Conservation (phyloP, 129 eudicot genomes). For the Tagetes erecta region DNA sequence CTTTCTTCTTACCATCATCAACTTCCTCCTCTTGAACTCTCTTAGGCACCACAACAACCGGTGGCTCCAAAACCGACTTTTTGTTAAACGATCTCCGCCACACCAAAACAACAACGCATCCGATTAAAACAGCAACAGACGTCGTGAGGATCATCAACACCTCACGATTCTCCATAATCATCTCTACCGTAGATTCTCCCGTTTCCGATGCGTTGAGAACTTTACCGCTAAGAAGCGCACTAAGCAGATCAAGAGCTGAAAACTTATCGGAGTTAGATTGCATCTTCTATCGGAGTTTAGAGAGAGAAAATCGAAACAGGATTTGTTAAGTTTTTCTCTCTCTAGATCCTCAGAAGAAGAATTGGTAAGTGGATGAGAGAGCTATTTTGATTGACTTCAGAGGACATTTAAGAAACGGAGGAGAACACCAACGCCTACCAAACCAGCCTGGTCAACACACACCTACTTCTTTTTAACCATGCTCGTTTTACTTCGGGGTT, state of each 20-base stretch:
- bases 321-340: constrained; percentile 24
- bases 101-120: constrained; percentile 53
- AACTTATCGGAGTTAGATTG: constrained; percentile 59
- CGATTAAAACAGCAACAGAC: constrained; percentile 70
- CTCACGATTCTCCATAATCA: constrained; percentile 62
- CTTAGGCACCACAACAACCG: constrained; percentile 49
- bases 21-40: constrained; percentile 49
- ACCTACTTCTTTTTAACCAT: constrained; percentile 34
- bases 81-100: constrained; percentile 63
- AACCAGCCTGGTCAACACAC: constrained; percentile 48
- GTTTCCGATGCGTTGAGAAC: constrained; percentile 44
- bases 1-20: constrained; percentile 86
- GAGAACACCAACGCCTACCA: constrained; percentile 30
- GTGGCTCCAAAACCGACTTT: constrained; percentile 40
- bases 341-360: constrained; percentile 22
- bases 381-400: constrained; percentile 26
- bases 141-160: constrained; percentile 69
- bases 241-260: constrained; percentile 70
- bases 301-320: constrained; percentile 30
- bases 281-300: constrained; percentile 40
- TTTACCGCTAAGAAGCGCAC: constrained; percentile 57
- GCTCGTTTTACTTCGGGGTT: too few species aligned
- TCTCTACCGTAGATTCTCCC: constrained; percentile 36
- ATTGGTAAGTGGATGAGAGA: constrained; percentile 37
- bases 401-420: constrained; percentile 29